These are phyloP conservation scores for Oenanthe javanica DNA, from an alignment of 140 eudicot species.

Conservation along the genomic window DNA sequence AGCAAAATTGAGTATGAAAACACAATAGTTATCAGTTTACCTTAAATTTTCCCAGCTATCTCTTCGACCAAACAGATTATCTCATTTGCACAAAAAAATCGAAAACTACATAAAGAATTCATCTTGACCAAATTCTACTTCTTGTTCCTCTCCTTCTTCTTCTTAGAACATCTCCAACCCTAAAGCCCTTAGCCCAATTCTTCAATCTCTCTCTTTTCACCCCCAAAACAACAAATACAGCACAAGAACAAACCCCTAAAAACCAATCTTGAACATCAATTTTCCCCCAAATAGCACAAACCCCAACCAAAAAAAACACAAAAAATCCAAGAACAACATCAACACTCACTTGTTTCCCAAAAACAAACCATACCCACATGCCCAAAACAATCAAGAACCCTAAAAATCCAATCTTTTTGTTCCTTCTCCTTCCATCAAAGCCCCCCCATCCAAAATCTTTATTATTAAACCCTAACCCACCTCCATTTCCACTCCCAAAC, in stretches of 20 bases:
- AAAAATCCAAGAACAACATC: conserved; percentile 4
- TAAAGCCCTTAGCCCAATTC: conserved; percentile 4
- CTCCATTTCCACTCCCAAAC: conserved; percentile 25
- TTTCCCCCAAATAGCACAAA: conserved; percentile 2
- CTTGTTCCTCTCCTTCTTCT: background rate
- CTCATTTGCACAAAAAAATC: background rate
- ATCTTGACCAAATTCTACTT: background rate
- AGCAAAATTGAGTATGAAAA: background rate
- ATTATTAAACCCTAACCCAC: conserved; percentile 20
- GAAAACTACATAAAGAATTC: background rate
- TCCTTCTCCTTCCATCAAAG: conserved; percentile 1
- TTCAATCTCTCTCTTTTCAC: background rate
- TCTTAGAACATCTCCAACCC: background rate
- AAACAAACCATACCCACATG: background rate
- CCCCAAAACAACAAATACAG: conserved; percentile 1
- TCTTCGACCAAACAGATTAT: background rate
- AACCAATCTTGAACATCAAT: conserved; percentile 6
- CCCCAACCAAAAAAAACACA: background rate
- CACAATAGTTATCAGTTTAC: background rate
- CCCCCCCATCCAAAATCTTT: conserved; percentile 23
- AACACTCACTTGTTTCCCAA: conserved; percentile 1
- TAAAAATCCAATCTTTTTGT: background rate
- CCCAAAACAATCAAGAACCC: conserved; percentile 9
- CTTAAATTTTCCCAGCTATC: background rate
- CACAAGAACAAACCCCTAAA: conserved; percentile 8